Base-by-base conservation (phyloP, 176 grass and related monocot species). In the Aegilops longissima region DNA sequence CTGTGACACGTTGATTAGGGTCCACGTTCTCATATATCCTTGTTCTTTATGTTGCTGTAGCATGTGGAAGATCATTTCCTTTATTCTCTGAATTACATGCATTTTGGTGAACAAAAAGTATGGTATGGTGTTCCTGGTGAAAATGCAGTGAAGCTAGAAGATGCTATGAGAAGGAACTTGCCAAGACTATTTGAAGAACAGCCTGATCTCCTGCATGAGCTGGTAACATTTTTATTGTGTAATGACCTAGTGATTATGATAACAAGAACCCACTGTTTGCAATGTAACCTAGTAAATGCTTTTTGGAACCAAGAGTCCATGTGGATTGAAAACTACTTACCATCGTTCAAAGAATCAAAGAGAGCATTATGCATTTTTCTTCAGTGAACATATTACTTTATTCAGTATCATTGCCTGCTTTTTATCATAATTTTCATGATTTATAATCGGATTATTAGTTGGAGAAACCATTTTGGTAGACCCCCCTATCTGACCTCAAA, bases 61-160 rank as follows among this genome's bases (percentile, higher is more conserved):
- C 97, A 98, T 81, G 97, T 98, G 36, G 94, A 98, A 94, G 97
- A 98, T 81, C 97, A 98, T 83, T 93, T 94, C 85, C 89, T 98
- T 74, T 98, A 98, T 84, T 98, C 97, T 83, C 70, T 98, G 36
- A 98, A 98, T 76, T 98, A 96, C 68, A 96, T 98, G 97, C 97
- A 98, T 91, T 98, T 96, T 83, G 97, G 97, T 45, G 97, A 96
- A 87, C 85, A 89, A 27, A 98, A 98, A 94, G 76, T 98, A 72
- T 98, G 97, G 97, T 98, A 98, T 85, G 97, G 97, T 42, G 83
- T 98, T 68, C 90, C 94, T 5, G 79, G 94, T 80, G 63, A 47
- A 74, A 87, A 94, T 77, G 92, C 97, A 62, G 86, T 89, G 84
- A 94, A 96, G 80, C 66, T 98, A 59, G 97, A 98, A 84, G 93